A percentile compares a stretch with the other conserved stretches of the same genome.
Evolutionary conservation across 2,329 filamentous ascomycete species (phyloP).

Genomic region (Penicillium sp.): DNA sequence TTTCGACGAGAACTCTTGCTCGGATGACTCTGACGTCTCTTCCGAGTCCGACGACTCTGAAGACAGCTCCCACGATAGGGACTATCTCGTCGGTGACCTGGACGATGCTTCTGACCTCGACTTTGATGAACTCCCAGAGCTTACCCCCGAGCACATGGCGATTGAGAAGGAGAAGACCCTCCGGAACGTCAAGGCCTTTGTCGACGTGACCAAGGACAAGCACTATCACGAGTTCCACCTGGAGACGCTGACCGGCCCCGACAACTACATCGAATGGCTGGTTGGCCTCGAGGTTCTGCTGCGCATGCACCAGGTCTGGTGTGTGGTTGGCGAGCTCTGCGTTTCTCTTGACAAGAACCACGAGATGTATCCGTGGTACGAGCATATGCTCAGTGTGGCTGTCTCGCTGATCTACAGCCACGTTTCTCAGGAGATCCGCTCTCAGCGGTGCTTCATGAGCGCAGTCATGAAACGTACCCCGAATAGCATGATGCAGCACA

Average conservation of each 20-base stretch:
- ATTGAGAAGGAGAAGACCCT: not conserved
- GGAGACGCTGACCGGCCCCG: not conserved
- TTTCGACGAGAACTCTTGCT: not conserved
- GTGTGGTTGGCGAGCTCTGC: not conserved
- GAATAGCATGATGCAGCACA: not conserved
- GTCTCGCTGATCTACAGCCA: conserved; percentile 4
- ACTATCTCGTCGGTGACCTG: not conserved
- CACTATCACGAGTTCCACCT: conserved; percentile 7
- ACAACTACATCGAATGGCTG: conserved; percentile 7
- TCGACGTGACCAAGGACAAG: conserved; percentile 2
- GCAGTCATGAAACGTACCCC: not conserved
- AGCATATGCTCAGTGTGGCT: conserved; percentile 9
- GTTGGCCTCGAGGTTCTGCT: conserved; percentile 7
- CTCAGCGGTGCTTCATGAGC: not conserved
- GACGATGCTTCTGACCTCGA: not conserved
- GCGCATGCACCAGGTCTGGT: conserved; percentile 14
- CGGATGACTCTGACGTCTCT: not conserved
- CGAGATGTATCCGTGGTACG: conserved; percentile 10
- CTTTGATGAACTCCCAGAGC: not conserved
- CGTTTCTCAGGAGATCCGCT: conserved; percentile 4
- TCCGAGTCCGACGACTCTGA: not conserved
- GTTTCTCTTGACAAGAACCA: conserved; percentile 1
- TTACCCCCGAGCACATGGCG: not conserved
- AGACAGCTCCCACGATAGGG: not conserved
- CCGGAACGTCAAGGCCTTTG: conserved; percentile 9